Evolutionary conservation across 106 monocot species (phyloP), one percentile per base, ranked within the genome.

Genomic region (Alisma plantagoaquatica): DNA sequence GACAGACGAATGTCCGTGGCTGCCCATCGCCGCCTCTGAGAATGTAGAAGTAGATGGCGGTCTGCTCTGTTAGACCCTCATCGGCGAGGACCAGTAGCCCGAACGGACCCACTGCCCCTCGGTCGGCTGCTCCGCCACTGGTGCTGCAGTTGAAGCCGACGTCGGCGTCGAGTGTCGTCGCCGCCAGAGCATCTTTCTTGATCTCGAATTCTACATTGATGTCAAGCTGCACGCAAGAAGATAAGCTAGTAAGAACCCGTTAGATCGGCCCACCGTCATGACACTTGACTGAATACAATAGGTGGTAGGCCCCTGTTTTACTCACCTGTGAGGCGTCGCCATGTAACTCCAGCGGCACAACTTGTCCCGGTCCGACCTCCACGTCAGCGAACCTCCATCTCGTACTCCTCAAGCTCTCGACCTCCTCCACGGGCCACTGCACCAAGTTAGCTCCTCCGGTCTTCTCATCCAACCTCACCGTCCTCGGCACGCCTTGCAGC

Each of bases 121-220:
- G 38, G 1, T 62, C 87, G 2, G 74, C 74, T 0, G 92, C 75
- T 1, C 92, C 87, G 26, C 69, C 72, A 48, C 92, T 80, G 10
- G 83, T 83, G 77, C 80, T 87, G 63, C 92, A 93, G 70, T 87
- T 87, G 62, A 87, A 93, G 1, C 57, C 70, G 2, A 67, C 68
- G 21, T 80, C 87, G 11, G 74, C 77, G 49, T 83, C 87, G 4
- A 62, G 5, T 15, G 58, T 46, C 20, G n/a, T n/a, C n/a, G 29
- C 38, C 22, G 43, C 57, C 54, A 82, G 7, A 21, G 78, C 62
- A 10, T 65, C 60, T 24, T 45, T 7, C 4, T 68, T 61, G 8
- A 79, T 55, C 68, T 74, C 79, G 42, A 93, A 93, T 57, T 87
- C 80, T 2, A 74, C 93, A 9, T n/a, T 20, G 1, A 93, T 83